These are phyloP conservation scores for Phytophthora citrophthora DNA, from an alignment of 352 stramenopile genomes.

Conservation along the genomic window DNA sequence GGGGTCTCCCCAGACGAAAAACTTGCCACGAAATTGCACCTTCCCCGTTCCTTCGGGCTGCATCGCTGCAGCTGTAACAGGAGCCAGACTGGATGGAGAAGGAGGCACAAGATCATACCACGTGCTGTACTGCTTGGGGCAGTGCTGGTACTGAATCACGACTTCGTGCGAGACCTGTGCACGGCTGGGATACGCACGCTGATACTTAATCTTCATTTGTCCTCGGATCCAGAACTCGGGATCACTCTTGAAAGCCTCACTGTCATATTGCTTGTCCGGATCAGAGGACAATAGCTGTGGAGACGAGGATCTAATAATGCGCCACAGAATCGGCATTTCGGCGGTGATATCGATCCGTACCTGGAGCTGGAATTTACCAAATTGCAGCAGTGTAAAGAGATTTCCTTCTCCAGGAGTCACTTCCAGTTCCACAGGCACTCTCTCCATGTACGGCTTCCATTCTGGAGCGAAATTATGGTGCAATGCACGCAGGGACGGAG, in stretches of 20 bases:
- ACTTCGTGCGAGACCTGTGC: slow-evolving; percentile 30
- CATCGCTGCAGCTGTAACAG: slow-evolving; percentile 11
- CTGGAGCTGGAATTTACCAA: slow-evolving; percentile 52
- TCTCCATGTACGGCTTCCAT: slow-evolving; percentile 43
- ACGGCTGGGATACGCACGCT: slow-evolving; percentile 14
- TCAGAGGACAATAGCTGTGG: slow-evolving; percentile 18
- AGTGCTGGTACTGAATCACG: slow-evolving; percentile 46
- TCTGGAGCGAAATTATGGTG: slow-evolving; percentile 52
- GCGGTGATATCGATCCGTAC: slow-evolving; percentile 44
- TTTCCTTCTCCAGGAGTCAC: slow-evolving; percentile 18
- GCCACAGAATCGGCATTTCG: slow-evolving; percentile 52
- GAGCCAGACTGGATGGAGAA: slow-evolving; percentile 21
- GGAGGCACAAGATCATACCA: slow-evolving; percentile 37
- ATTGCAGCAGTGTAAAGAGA: slow-evolving; percentile 38
- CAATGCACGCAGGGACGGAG: slow-evolving; percentile 51
- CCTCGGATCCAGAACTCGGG: slow-evolving; percentile 45
- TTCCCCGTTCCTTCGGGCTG: slow-evolving; percentile 25
- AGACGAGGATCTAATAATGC: slow-evolving; percentile 43
- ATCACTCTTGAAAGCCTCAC: slow-evolving; percentile 18
- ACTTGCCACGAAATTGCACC: slow-evolving; percentile 33
- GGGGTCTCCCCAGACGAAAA: slow-evolving; percentile 63
- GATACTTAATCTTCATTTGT: slow-evolving; percentile 48
- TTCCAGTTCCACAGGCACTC: slow-evolving; percentile 23
- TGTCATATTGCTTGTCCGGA: slow-evolving; percentile 15
- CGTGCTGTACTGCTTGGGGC: slow-evolving; percentile 32